Conservation (phyloP, 1,284 basidiomycete genomes). For the Somion occarium region DNA sequence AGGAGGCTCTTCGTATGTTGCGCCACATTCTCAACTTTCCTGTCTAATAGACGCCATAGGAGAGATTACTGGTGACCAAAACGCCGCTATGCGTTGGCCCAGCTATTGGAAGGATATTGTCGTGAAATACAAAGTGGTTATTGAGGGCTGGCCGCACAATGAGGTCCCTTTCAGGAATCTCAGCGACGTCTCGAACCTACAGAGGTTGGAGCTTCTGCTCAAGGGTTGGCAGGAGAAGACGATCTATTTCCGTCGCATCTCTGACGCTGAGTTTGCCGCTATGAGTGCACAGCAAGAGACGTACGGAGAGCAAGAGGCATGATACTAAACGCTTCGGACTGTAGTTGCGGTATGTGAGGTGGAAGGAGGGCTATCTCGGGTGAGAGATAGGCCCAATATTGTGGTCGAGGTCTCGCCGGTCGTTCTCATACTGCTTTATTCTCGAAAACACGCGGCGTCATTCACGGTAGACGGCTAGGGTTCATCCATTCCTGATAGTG, state of each 20-base stretch:
- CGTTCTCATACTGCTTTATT: conserved; percentile 5
- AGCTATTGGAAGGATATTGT: conserved; percentile 28
- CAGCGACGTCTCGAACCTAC: conserved; percentile 28
- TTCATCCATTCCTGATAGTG: neutral
- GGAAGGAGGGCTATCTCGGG: conserved; percentile 4
- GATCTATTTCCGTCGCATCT: conserved; percentile 24
- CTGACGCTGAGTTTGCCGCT: conserved; percentile 19
- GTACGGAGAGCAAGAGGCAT: conserved; percentile 13
- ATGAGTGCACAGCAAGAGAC: conserved; percentile 19
- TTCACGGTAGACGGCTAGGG: neutral
- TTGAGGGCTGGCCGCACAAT: conserved; percentile 27
- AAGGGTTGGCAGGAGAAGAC: conserved; percentile 19
- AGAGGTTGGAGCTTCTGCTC: conserved; percentile 25
- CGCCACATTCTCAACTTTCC: neutral
- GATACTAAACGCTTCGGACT: neutral
- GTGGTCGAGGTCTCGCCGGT: conserved; percentile 5
- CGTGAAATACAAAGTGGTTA: conserved; percentile 25
- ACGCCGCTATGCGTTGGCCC: conserved; percentile 26
- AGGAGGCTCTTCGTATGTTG: conserved; percentile 24
- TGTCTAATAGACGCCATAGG: conserved; percentile 12
- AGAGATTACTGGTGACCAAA: conserved; percentile 22
- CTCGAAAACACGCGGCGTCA: neutral
- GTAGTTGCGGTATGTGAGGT: neutral
- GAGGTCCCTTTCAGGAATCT: conserved; percentile 30
- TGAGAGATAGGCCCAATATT: conserved; percentile 6